Evolutionary conservation across 78 protist genomes (phyloP).

Genomic region (Speleostelium caveatum): DNA sequence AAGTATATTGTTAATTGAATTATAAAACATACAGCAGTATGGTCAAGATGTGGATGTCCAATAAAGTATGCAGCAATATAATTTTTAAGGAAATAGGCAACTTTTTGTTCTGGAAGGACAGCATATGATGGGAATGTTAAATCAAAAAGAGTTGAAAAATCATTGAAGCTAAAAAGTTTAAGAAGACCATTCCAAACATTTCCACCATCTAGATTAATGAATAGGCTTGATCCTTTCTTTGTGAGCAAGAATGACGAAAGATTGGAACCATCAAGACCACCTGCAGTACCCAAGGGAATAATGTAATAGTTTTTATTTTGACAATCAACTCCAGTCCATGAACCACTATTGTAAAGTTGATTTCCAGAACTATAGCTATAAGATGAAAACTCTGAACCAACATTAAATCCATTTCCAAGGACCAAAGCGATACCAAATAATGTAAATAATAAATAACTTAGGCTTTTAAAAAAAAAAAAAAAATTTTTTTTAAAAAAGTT

Average conservation of each 20-base stretch:
- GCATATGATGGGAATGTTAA: conserved; percentile 35
- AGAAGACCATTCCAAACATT: conserved; percentile 42
- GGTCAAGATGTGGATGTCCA: too few relatives aligned
- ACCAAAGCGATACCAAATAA: too few relatives aligned
- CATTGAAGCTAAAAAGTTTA: neutral
- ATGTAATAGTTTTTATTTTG: conserved; percentile 9
- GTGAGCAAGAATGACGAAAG: conserved; percentile 38
- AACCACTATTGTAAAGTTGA: too few relatives aligned
- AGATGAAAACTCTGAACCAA: too few relatives aligned
- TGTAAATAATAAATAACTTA: too few relatives aligned
- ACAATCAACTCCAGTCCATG: neutral
- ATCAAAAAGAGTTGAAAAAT: neutral
- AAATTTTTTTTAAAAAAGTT: too few relatives aligned
- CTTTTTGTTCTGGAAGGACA: conserved; percentile 24
- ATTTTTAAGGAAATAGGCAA: conserved; percentile 39
- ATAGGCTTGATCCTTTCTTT: conserved; percentile 15
- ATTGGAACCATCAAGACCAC: conserved; percentile 45
- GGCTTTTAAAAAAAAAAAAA: too few relatives aligned
- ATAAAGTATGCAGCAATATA: conserved; percentile 16
- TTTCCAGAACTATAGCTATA: too few relatives aligned
- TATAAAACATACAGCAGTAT: too few relatives aligned
- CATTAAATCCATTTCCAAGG: too few relatives aligned
- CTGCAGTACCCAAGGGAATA: conserved; percentile 43
- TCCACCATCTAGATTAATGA: conserved; percentile 56
- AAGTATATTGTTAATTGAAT: too few relatives aligned